A percentile compares a stretch with the other conserved stretches of the same genome.
Conservation (phyloP, 805 yeast species). For the Maudiozyma barnettii region DNA sequence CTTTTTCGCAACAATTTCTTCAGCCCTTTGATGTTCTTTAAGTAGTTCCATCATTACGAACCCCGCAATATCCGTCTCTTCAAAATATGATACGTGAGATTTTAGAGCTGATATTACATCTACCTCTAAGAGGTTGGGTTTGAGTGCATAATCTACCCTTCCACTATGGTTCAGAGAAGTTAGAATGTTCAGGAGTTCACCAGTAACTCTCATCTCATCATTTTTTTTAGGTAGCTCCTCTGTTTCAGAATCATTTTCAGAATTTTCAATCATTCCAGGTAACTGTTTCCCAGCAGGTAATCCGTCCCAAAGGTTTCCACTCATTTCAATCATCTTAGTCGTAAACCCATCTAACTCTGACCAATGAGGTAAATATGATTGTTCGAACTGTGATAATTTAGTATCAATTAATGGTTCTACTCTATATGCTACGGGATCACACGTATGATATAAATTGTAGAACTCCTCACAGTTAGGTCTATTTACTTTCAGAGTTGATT, state of each 20-base stretch:
- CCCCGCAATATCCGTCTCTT: conserved; percentile 74
- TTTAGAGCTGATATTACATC: conserved; percentile 72
- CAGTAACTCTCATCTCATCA: neutral
- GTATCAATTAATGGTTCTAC: conserved; percentile 66
- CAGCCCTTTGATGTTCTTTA: conserved; percentile 2
- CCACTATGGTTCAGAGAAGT: conserved; percentile 56
- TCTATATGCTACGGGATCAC: conserved; percentile 87
- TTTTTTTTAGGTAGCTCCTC: conserved; percentile 4
- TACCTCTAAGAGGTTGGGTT: conserved; percentile 70
- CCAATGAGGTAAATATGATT: conserved; percentile 21
- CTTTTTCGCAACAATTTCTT: conserved; percentile 3
- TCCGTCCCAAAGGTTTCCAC: conserved; percentile 17
- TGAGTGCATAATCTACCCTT: conserved; percentile 71
- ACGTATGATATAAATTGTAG: conserved; percentile 79
- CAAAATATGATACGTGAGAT: conserved; percentile 84
- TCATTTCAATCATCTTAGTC: conserved; percentile 21
- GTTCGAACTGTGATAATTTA: conserved; percentile 18
- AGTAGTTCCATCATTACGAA: conserved; percentile 58
- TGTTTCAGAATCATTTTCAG: neutral
- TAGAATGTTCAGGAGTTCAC: conserved; percentile 18
- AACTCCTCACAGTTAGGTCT: conserved; percentile 52
- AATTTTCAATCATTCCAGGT: neutral
- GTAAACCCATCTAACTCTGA: conserved; percentile 21
- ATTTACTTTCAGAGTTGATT: conserved; percentile 1
- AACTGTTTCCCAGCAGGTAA: conserved; percentile 5